Evolutionary conservation across 1,284 basidiomycete species (phyloP).

Genomic region (Ceratobasidium papillatum): DNA sequence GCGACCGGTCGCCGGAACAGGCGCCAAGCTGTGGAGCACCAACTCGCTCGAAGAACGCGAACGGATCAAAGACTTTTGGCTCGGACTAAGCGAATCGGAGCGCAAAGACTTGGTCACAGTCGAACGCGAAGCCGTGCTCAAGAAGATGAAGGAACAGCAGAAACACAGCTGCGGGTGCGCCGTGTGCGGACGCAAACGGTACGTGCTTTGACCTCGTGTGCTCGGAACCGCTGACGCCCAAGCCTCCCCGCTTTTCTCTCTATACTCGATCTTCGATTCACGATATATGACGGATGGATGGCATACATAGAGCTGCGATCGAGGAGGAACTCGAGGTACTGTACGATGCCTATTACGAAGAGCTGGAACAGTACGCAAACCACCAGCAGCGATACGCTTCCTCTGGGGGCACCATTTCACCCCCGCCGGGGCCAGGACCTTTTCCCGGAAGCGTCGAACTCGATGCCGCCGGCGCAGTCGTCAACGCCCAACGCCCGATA

Average conservation of each 20-base stretch:
- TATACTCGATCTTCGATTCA: not conserved
- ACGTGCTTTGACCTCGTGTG: slow-evolving; percentile 52
- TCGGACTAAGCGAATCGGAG: slow-evolving; percentile 87
- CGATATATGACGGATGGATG: not conserved
- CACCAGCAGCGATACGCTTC: slow-evolving; percentile 94
- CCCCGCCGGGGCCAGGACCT: slow-evolving; percentile 94
- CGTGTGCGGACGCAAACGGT: slow-evolving; percentile 97
- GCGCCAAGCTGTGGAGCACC: slow-evolving; percentile 83
- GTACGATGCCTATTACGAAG: slow-evolving; percentile 99
- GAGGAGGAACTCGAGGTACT: slow-evolving; percentile 99
- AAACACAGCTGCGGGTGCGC: slow-evolving; percentile 95
- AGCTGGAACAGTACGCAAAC: slow-evolving; percentile 98
- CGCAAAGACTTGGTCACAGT: slow-evolving; percentile 90
- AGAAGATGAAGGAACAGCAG: slow-evolving; percentile 99
- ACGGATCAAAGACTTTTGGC: slow-evolving; percentile 97
- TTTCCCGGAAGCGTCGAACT: slow-evolving; percentile 98
- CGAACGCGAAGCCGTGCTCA: slow-evolving; percentile 95
- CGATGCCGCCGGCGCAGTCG: slow-evolving; percentile 87
- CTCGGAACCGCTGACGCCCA: slow-evolving; percentile 1
- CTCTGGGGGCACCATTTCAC: slow-evolving; percentile 84
- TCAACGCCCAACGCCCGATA: slow-evolving; percentile 59
- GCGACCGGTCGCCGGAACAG: slow-evolving; percentile 36
- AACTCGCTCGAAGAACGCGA: slow-evolving; percentile 92
- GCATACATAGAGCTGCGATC: slow-evolving; percentile 67
- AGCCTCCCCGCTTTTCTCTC: not conserved